Evolutionary conservation across 2,329 filamentous ascomycete species (phyloP).

Genomic region (Penicillium griseofulvum): DNA sequence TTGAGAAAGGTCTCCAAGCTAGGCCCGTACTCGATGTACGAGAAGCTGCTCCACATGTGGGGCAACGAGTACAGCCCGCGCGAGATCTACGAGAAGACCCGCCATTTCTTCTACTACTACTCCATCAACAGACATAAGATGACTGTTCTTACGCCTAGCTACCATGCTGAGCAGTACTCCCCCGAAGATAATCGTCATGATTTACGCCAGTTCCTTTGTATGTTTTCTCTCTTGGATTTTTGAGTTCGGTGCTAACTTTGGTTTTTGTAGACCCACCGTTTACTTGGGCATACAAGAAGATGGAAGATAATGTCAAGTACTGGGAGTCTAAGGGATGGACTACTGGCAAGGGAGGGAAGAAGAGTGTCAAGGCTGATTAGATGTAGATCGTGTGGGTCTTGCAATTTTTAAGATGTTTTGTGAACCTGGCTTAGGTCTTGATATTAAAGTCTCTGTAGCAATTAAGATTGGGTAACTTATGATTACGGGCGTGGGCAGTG

Average conservation of each 20-base stretch:
- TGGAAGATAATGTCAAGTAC: constrained; percentile 47
- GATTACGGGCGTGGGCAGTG: background rate
- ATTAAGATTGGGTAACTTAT: background rate
- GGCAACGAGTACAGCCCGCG: constrained; percentile 38
- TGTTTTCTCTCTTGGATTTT: background rate
- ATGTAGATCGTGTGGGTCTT: background rate
- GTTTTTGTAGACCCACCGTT: constrained; percentile 37
- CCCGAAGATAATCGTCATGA: constrained; percentile 61
- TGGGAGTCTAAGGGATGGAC: constrained; percentile 43
- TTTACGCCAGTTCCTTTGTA: constrained; percentile 54
- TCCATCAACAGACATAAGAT: constrained; percentile 66
- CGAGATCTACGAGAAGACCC: constrained; percentile 49
- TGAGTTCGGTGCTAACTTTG: background rate
- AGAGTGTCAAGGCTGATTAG: constrained; percentile 37
- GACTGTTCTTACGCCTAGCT: constrained; percentile 58
- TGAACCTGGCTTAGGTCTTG: background rate
- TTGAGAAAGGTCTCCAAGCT: constrained; percentile 56
- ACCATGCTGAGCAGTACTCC: constrained; percentile 54
- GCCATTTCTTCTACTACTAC: constrained; percentile 50
- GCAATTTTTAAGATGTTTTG: background rate
- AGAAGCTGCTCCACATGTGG: constrained; percentile 54
- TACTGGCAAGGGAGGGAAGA: constrained; percentile 33
- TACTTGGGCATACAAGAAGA: constrained; percentile 49
- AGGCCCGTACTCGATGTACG: constrained; percentile 55
- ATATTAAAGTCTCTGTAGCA: background rate